A percentile compares a stretch with the other conserved stretches of the same genome.
phyloP scores from a whole-genome alignment of 371 early-diverging fungal species.

The Parasitella parasitica region DNA sequence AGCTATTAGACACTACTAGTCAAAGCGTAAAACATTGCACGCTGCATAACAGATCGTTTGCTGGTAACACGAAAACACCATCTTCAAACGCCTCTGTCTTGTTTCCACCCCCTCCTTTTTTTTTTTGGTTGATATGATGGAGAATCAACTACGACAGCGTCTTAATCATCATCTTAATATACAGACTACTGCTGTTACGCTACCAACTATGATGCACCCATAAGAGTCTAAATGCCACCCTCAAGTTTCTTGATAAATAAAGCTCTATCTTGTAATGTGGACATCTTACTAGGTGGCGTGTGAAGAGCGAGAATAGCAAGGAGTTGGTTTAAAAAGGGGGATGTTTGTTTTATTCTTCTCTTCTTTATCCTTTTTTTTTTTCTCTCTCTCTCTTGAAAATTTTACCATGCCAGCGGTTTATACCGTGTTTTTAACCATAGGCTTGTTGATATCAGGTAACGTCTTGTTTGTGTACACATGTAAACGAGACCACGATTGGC shows the following conservation, averaged over 20 bases:
- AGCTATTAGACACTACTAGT: constrained; percentile 91
- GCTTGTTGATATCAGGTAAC: constrained; percentile 26
- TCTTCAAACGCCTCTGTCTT: not conserved
- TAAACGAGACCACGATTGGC: no score
- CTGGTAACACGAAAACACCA: not conserved
- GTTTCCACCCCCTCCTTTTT: not conserved
- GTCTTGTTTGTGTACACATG: not conserved
- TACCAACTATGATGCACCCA: no score
- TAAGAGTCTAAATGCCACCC: no score
- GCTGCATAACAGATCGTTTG: not conserved
- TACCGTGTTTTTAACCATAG: constrained; percentile 23
- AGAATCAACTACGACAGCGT: not conserved
- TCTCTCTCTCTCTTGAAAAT: not conserved
- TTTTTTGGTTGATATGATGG: not conserved
- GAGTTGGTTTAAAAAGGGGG: not conserved
- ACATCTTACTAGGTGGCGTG: not conserved
- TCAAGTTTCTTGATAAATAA: not conserved
- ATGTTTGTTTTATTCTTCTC: not conserved
- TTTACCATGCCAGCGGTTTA: constrained; percentile 15
- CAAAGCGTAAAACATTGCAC: constrained; percentile 43
- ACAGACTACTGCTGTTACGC: no score
- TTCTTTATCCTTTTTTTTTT: not conserved
- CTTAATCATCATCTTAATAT: not conserved
- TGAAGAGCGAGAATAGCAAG: not conserved
- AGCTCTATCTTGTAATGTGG: not conserved